Conservation (phyloP, 345 rosid species). For the Fremontodendron californicum region DNA sequence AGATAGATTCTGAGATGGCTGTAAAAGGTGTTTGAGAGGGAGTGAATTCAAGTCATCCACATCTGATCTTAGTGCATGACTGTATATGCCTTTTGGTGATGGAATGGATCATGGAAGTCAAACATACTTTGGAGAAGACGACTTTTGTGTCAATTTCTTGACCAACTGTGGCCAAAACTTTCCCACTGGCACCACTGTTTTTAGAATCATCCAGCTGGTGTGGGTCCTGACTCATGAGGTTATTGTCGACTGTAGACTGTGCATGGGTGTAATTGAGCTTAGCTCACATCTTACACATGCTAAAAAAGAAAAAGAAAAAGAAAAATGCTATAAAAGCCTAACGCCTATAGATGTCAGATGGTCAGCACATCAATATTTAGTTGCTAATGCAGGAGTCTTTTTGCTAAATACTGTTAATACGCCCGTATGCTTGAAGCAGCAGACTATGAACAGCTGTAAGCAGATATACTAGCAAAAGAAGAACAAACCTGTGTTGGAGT, state of each 20-base stretch:
- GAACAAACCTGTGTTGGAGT: conserved; percentile 71
- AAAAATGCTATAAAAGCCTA: background rate
- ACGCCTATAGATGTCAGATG: background rate
- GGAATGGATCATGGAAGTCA: too few relatives aligned
- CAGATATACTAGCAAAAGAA: conserved; percentile 7
- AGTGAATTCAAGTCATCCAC: background rate
- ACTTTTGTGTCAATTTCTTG: background rate
- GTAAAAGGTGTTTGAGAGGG: background rate
- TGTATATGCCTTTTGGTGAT: too few relatives aligned
- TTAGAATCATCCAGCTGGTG: background rate
- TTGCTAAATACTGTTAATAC: background rate
- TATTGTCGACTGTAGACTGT: background rate
- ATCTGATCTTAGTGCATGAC: background rate
- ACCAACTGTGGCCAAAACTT: background rate
- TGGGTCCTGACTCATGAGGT: background rate
- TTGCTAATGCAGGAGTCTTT: background rate
- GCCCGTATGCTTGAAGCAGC: background rate
- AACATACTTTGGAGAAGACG: background rate
- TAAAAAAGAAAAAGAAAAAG: background rate
- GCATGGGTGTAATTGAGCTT: background rate
- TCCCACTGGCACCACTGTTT: background rate
- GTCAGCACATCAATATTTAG: background rate
- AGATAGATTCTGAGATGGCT: background rate
- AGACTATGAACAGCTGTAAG: background rate
- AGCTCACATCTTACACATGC: background rate